Base-by-base conservation (phyloP, 169 alveolate species). In the Cytauxzoon felis region DNA sequence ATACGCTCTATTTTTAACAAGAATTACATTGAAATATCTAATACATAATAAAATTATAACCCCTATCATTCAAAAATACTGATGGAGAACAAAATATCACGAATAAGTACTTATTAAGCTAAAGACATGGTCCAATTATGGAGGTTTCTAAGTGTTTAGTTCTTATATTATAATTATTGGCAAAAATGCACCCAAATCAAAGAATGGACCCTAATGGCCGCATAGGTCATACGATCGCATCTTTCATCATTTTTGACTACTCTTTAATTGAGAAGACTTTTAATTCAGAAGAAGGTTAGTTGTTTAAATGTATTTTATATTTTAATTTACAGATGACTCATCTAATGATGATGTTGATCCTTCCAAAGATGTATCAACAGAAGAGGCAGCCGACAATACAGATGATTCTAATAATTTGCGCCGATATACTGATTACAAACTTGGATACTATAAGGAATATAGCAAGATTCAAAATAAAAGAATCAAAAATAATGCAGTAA, bases 181-280 rank as follows among this genome's bases (percentile, higher is more conserved):
- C n/a, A n/a, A n/a, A n/a, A n/a, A n/a, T n/a, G n/a, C n/a, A n/a
- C n/a, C n/a, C n/a, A n/a, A n/a, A n/a, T n/a, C n/a, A n/a, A n/a
- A n/a, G n/a, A n/a, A n/a, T n/a, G n/a, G n/a, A n/a, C n/a, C n/a
- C n/a, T n/a, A n/a, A n/a, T 27, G 73, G 75, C 18, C 57, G 71
- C 3, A 21, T 70, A 38, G 82, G 82, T 54, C 82, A 70, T 40
- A 38, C 82, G 34, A 53, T 62, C 30, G 71, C 48, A 26, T 40
- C 82, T 23, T 70, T 62, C 32, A 41, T 50, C 53, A 50, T 64
- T 24, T 52, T 24, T n/a, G 23, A 24, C 27, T 9, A 52, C 51
- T 29, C 30, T 24, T 27, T 52, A 24, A 52, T 23, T n/a, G 62
- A 52, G 1, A 49, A 52, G 21, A 30, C 62, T 2, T 24, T 5